Base-by-base conservation (phyloP, 1,139 yeast genomes). In the Geotrichum histeridarum region DNA sequence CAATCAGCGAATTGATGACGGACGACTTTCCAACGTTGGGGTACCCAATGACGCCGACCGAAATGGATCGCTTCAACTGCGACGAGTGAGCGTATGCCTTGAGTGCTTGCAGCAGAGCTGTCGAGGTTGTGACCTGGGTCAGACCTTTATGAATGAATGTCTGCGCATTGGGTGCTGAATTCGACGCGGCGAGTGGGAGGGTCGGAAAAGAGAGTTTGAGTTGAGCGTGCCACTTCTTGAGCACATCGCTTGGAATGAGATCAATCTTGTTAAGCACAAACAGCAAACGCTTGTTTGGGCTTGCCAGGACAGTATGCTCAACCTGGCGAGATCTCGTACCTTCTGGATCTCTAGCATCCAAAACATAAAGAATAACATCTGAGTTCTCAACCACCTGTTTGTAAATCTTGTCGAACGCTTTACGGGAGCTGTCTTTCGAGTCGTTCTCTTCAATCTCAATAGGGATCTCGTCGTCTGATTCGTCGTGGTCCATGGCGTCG, bases 301-400 rank as follows among this genome's bases (percentile, higher is more conserved):
- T 80, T 65, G 86, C 86, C 59, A 91, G 74, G 41, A 93, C 91
- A 1, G 95, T 88, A 67, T 88, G 86, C 74, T 93, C 99, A 41
- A 93, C 94, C 67, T 82, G 88, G 68, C 83, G 82, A 11, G 97
- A 90, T 68, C 99, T 81, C 4, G 99, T 93, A 36, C 91, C 83
- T 70, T 88, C 96, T 52, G 99, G 99, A 71, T 93, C 97, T 71
- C 99, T 83, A 2, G 99, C 96, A 73, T 93, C 99, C 66, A 93
- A 76, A 22, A 93, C 97, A 64, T 94, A 93, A 55, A 93, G 76
- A 32, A 93, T 77, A 56, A 93, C 97, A 71, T 91, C 98, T 1
- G 96, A 77, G 32, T 90, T 84, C 57, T 89, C 97, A 48, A 91
- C 91, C 51, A 91, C 86, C 70, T 90, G 88, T 69, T 90, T 96